A percentile compares a stretch with the other conserved stretches of the same genome.
phyloP scores from a whole-genome alignment of 805 yeast species.

The Candida boleticola region DNA sequence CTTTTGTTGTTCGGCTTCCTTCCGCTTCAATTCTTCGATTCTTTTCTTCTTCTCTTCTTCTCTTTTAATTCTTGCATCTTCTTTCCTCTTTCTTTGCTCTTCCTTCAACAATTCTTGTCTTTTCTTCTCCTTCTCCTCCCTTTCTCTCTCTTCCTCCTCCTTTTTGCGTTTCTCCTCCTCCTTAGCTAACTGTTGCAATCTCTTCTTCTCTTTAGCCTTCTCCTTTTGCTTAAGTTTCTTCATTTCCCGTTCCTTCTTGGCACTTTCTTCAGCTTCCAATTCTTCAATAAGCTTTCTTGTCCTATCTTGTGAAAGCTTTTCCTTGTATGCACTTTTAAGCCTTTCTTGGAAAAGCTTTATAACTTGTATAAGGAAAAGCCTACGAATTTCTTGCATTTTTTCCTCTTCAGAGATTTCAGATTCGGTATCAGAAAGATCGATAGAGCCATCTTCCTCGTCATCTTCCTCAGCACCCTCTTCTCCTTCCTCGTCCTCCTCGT shows the following conservation, averaged over 20 bases:
- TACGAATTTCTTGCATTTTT: conserved; percentile 74
- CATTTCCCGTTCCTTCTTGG: conserved; percentile 63
- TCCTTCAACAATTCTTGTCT: conserved; percentile 34
- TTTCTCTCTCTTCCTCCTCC: conserved; percentile 48
- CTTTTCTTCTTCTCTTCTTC: conserved; percentile 51
- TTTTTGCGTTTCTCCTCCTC: conserved; percentile 59
- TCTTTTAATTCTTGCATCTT: conserved; percentile 35
- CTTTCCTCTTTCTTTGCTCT: conserved; percentile 39
- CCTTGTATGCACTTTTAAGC: conserved; percentile 73
- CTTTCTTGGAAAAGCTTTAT: conserved; percentile 74
- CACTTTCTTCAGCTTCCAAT: conserved; percentile 65
- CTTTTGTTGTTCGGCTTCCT: conserved; percentile 32
- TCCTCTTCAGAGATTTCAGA: conserved; percentile 50
- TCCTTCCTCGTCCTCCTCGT: conserved; percentile 25
- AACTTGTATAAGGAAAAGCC: conserved; percentile 75
- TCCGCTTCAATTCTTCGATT: conserved; percentile 32
- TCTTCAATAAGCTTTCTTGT: conserved; percentile 62
- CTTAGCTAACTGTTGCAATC: conserved; percentile 56
- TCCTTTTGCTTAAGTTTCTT: conserved; percentile 65
- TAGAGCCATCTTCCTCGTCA: conserved; percentile 43
- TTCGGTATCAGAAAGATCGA: conserved; percentile 32
- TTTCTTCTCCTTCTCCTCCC: conserved; percentile 28
- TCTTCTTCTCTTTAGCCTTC: conserved; percentile 68
- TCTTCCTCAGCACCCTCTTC: conserved; percentile 32
- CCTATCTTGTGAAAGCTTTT: conserved; percentile 75